Conservation (phyloP, 148 eudicot species). For the Amaranthus hypochondriacus region DNA sequence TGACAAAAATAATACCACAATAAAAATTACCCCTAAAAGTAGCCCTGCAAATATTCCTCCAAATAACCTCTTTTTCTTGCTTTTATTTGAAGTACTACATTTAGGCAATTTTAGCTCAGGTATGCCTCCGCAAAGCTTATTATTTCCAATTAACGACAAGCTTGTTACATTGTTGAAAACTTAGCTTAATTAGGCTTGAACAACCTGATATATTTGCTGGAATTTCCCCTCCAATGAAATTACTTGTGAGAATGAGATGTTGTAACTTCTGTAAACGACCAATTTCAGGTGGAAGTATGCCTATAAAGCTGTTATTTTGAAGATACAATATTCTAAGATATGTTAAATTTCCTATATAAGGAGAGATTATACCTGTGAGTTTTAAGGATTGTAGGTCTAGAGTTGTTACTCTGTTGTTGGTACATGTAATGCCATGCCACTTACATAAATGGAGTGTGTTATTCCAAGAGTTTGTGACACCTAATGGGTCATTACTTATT, state of each 20-base stretch:
- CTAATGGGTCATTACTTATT: conserved; percentile 16
- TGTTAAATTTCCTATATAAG: conserved; percentile 11
- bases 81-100: conserved; percentile 2
- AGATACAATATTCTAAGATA: background rate
- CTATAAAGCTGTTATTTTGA: conserved; percentile 7
- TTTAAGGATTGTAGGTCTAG: conserved; percentile 2
- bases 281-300: conserved; percentile 16
- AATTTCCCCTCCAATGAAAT: conserved; percentile 12
- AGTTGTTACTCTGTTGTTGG: background rate
- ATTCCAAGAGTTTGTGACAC: conserved; percentile 14
- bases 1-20: background rate
- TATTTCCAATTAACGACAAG: conserved; percentile 27
- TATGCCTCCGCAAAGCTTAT: conserved; percentile 39
- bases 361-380: conserved; percentile 10
- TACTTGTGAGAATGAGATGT: conserved; percentile 2
- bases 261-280: conserved; percentile 10
- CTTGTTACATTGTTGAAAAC: conserved; percentile 30
- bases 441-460: conserved; percentile 9
- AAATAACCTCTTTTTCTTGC: background rate
- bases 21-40: background rate
- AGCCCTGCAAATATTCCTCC: background rate
- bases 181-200: background rate
- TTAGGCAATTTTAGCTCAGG: conserved; percentile 24
- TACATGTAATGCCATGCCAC: conserved; percentile 15
- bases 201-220: conserved; percentile 16